These are phyloP conservation scores for Blastocystis sp. DNA, from an alignment of 352 stramenopile species.

Conservation along the genomic window DNA sequence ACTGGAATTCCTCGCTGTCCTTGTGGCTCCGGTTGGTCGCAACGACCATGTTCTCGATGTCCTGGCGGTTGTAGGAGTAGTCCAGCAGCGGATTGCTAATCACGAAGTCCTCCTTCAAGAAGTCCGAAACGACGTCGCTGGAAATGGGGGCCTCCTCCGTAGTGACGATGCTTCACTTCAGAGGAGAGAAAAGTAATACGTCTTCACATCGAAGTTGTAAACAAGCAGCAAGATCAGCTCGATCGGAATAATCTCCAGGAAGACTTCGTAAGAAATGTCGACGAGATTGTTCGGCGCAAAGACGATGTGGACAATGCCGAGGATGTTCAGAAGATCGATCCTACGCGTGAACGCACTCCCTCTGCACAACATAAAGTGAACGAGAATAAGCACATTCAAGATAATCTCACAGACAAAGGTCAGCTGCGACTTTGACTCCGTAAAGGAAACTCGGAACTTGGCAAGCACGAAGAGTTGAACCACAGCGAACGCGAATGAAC, in stretches of 20 bases:
- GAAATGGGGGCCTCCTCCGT: background rate
- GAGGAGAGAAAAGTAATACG: background rate
- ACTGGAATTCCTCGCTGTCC: conserved; percentile 29
- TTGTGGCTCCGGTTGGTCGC: conserved; percentile 47
- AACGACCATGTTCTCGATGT: conserved; percentile 52
- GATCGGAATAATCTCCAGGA: conserved; percentile 32
- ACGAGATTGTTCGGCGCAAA: conserved; percentile 18
- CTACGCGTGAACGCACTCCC: background rate
- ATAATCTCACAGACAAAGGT: conserved; percentile 47
- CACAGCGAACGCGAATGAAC: background rate
- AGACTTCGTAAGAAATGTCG: conserved; percentile 9
- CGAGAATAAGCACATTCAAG: conserved; percentile 37
- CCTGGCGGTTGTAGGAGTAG: conserved; percentile 40
- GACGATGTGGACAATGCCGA: background rate
- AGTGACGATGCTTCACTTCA: conserved; percentile 6
- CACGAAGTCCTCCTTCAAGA: conserved; percentile 15
- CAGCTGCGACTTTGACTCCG: conserved; percentile 1
- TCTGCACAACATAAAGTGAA: conserved; percentile 26
- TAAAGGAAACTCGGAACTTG: conserved; percentile 3
- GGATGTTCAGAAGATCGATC: conserved; percentile 25
- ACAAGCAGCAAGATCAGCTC: conserved; percentile 50
- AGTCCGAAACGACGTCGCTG: conserved; percentile 2
- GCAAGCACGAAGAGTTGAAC: conserved; percentile 2
- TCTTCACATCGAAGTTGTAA: conserved; percentile 46
- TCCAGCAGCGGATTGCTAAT: conserved; percentile 49